phyloP scores from a whole-genome alignment of 2,329 filamentous ascomycete species.

The Aureobasidium subglaciale region DNA sequence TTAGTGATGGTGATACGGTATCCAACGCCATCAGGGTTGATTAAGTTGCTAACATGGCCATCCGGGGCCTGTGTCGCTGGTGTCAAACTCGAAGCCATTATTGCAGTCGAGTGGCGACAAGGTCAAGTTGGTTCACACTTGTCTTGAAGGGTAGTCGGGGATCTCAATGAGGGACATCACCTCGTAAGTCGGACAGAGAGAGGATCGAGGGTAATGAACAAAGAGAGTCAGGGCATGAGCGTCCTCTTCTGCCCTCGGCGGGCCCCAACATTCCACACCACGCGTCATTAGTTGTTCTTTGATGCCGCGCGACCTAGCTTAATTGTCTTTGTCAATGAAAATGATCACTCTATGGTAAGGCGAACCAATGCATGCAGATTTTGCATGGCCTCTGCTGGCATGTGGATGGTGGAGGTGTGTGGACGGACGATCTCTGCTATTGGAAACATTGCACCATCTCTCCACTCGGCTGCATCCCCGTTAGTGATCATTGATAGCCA shows the following conservation, averaged over 20 bases:
- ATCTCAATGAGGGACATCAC: constrained; percentile 1
- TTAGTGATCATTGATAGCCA: background rate
- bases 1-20: constrained; percentile 9
- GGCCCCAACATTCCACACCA: constrained; percentile 8
- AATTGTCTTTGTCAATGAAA: background rate
- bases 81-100: background rate
- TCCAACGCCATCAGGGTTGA: constrained; percentile 1
- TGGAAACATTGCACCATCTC: constrained; percentile 3
- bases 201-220: background rate
- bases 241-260: background rate
- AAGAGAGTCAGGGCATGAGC: background rate
- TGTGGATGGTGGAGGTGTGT: background rate
- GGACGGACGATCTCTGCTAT: background rate
- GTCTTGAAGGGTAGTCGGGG: background rate
- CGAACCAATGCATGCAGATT: constrained; percentile 2
- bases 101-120: background rate
- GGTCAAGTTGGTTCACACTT: background rate
- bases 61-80: constrained; percentile 3
- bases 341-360: background rate
- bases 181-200: background rate
- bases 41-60: constrained; percentile 1
- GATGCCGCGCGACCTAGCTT: constrained; percentile 9
- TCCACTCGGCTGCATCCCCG: constrained; percentile 9
- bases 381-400: background rate
- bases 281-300: constrained; percentile 10